Evolutionary conservation across 2,329 filamentous ascomycete species (phyloP).

Genomic region (Sporothrix dimorphospora): DNA sequence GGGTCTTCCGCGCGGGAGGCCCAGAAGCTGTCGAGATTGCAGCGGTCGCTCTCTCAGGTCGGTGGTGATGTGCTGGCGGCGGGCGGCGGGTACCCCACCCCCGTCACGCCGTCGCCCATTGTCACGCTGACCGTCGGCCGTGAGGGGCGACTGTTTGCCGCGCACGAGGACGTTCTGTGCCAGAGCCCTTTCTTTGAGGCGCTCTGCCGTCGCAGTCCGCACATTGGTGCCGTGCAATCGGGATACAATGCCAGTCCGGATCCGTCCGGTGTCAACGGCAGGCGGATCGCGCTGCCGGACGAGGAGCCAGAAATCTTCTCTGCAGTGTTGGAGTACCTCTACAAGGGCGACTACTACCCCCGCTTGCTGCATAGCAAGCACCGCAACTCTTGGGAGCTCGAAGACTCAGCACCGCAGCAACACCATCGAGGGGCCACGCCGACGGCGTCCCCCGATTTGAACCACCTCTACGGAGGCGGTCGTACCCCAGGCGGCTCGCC

Average conservation of each 20-base stretch:
- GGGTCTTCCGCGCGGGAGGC: slow-evolving; percentile 64
- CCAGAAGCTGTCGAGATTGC: slow-evolving; percentile 80
- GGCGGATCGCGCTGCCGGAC: slow-evolving; percentile 71
- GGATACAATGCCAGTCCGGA: slow-evolving; percentile 29
- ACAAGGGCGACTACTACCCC: slow-evolving; percentile 95
- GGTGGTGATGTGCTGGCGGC: slow-evolving; percentile 44
- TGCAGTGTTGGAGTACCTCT: slow-evolving; percentile 92
- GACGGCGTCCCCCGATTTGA: slow-evolving; percentile 55
- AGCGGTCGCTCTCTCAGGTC: slow-evolving; percentile 70
- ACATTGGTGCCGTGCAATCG: slow-evolving; percentile 19
- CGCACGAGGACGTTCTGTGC: slow-evolving; percentile 88
- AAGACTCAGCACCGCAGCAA: slow-evolving; percentile 64
- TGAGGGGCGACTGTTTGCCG: slow-evolving; percentile 89
- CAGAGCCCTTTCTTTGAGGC: slow-evolving; percentile 83
- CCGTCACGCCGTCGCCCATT: slow-evolving; percentile 65
- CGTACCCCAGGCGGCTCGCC: slow-evolving; percentile 37
- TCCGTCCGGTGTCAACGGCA: slow-evolving; percentile 64
- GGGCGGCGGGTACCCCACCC: slow-evolving; percentile 31
- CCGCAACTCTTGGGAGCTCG: slow-evolving; percentile 86
- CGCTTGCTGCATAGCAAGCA: slow-evolving; percentile 85
- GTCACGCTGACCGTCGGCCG: slow-evolving; percentile 82
- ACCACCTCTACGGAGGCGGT: slow-evolving; percentile 39
- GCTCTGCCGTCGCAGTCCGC: slow-evolving; percentile 56
- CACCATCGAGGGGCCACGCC: slow-evolving; percentile 46
- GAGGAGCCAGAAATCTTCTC: slow-evolving; percentile 93